A percentile compares a stretch with the other conserved stretches of the same genome.
phyloP scores from a whole-genome alignment of 495 filamentous ascomycete species.

The Podospora comata region DNA sequence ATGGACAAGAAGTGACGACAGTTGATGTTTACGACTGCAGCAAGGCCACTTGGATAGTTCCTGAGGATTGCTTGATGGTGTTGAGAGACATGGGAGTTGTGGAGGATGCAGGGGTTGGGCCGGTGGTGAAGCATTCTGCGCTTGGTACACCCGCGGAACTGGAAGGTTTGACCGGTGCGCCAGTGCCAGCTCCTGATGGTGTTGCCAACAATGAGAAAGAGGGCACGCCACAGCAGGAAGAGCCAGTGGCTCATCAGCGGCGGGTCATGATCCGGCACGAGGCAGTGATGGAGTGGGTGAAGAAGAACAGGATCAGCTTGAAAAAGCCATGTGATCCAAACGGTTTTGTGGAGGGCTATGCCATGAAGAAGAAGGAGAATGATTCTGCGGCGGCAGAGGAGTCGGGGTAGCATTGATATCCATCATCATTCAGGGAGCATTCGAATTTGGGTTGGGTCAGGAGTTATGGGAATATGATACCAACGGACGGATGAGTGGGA shows the following conservation, averaged over 20 bases:
- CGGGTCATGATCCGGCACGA: constrained; percentile 54
- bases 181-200: constrained; percentile 17
- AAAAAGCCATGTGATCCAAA: constrained; percentile 52
- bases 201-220: constrained; percentile 17
- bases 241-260: constrained; percentile 13
- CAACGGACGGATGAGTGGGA: not conserved
- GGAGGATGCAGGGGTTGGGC: constrained; percentile 53
- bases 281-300: constrained; percentile 54
- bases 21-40: constrained; percentile 44
- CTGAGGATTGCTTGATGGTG: constrained; percentile 77
- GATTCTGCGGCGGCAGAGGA: constrained; percentile 3
- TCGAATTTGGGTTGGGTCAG: not conserved
- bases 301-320: constrained; percentile 44
- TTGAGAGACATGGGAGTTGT: constrained; percentile 74
- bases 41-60: constrained; percentile 68
- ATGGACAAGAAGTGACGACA: constrained; percentile 15
- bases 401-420: not conserved
- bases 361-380: constrained; percentile 23
- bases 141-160: not conserved
- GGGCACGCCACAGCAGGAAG: not conserved
- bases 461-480: not conserved
- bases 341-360: constrained; percentile 55
- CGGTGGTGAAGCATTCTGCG: constrained; percentile 13
- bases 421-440: not conserved
- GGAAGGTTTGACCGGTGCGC: not conserved